Percentiles rank a stretch among this genome's conserved stretches.
These are phyloP conservation scores for Hippophae rhamnoides DNA, from an alignment of 306 rosid species.

Conservation along the genomic window DNA sequence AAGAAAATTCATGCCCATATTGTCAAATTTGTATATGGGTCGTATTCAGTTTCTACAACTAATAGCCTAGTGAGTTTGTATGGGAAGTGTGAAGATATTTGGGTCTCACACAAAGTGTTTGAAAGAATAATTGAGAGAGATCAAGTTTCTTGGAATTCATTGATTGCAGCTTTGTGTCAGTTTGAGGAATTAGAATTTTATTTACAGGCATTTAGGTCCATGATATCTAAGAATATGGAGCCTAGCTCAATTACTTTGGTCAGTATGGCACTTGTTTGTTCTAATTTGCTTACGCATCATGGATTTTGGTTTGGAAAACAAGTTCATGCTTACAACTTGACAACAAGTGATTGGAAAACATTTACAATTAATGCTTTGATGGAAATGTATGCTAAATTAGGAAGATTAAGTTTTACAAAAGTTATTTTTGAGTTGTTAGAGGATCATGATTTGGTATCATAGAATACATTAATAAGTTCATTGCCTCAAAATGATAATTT, in stretches of 20 bases:
- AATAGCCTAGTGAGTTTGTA: constrained; percentile 63
- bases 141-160: constrained; percentile 63
- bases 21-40: constrained; percentile 45
- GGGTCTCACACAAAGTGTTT: constrained; percentile 40
- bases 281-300: neutral
- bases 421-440: too few species aligned
- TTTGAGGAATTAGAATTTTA: too few species aligned
- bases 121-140: constrained; percentile 47
- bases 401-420: too few species aligned
- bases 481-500: too few species aligned
- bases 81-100: constrained; percentile 54
- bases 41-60: constrained; percentile 36
- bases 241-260: too few species aligned
- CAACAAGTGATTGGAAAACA: constrained; percentile 38
- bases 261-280: too few species aligned
- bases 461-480: too few species aligned
- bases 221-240: too few species aligned
- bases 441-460: too few species aligned
- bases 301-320: constrained; percentile 61
- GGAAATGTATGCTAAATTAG: too few species aligned
- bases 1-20: constrained; percentile 56
- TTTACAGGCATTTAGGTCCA: too few species aligned
- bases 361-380: constrained; percentile 57
- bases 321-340: constrained; percentile 48
- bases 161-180: too few species aligned